phyloP scores from a whole-genome alignment of 2,329 filamentous ascomycete species.

The Scleromitrula shiraiana region DNA sequence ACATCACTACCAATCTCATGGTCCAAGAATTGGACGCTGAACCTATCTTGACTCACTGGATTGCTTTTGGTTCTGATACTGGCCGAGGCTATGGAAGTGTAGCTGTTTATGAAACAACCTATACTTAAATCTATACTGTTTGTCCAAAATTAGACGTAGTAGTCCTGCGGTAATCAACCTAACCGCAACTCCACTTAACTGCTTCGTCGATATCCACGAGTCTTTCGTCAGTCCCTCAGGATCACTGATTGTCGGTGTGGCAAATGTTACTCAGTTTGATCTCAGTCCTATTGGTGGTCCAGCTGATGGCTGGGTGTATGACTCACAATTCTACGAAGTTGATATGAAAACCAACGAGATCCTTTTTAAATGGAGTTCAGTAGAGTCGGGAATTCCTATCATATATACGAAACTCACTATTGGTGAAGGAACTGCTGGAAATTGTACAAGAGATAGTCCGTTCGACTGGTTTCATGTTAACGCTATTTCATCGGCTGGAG shows the following conservation, averaged over 20 bases:
- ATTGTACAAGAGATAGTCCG: slow-evolving; percentile 12
- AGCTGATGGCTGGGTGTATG: slow-evolving; percentile 29
- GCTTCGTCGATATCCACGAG: neutral
- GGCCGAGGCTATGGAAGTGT: neutral
- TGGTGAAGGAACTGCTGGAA: neutral
- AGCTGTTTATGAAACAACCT: neutral
- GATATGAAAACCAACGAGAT: slow-evolving; percentile 34
- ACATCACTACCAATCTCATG: neutral
- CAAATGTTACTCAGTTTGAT: slow-evolving; percentile 15
- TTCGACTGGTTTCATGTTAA: slow-evolving; percentile 28
- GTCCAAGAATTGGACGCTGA: neutral
- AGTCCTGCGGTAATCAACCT: neutral
- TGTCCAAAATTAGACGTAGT: neutral
- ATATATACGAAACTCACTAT: neutral
- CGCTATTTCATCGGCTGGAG: slow-evolving; percentile 19
- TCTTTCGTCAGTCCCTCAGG: neutral
- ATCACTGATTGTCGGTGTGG: neutral
- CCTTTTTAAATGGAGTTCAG: slow-evolving; percentile 35
- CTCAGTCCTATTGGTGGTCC: slow-evolving; percentile 30
- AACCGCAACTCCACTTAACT: neutral
- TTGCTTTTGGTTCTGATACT: neutral
- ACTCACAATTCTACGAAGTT: slow-evolving; percentile 36
- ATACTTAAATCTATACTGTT: neutral
- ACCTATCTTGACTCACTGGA: slow-evolving; percentile 1
- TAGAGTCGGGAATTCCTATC: slow-evolving; percentile 26